Conservation (phyloP, 2,329 filamentous ascomycete genomes). For the Atkinsonella hypoxylon region DNA sequence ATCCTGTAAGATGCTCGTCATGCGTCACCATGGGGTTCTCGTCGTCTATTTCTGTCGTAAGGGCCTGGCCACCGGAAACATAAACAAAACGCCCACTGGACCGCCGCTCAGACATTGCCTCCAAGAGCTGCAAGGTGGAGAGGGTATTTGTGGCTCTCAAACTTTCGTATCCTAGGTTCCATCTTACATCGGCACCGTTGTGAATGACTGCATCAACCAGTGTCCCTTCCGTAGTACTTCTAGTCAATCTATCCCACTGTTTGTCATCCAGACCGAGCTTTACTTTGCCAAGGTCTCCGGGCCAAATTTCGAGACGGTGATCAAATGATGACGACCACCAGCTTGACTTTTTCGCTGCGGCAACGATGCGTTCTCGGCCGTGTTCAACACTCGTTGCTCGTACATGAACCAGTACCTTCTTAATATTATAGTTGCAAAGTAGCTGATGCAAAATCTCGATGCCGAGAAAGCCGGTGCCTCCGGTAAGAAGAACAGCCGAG, state of each 20-base stretch:
- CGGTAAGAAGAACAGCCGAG: constrained; percentile 72
- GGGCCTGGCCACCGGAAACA: constrained; percentile 15
- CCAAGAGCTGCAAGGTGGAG: constrained; percentile 12
- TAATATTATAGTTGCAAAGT: constrained; percentile 36
- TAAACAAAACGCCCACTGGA: constrained; percentile 12
- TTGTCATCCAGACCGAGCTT: constrained; percentile 4
- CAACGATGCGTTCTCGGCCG: constrained; percentile 49
- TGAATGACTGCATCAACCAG: constrained; percentile 60
- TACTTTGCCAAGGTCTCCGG: constrained; percentile 6
- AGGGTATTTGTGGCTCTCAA: constrained; percentile 62
- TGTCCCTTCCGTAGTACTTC: constrained; percentile 13
- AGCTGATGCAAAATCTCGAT: constrained; percentile 65
- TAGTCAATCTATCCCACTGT: constrained; percentile 46
- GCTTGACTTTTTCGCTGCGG: constrained; percentile 3
- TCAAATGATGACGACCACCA: constrained; percentile 7
- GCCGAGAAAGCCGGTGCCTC: constrained; percentile 65
- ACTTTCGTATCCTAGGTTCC: constrained; percentile 65
- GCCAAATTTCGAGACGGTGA: constrained; percentile 9
- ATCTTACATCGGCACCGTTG: constrained; percentile 73
- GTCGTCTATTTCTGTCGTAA: not conserved
- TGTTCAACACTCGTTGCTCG: constrained; percentile 49
- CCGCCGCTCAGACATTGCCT: constrained; percentile 7
- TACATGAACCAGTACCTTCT: constrained; percentile 54
- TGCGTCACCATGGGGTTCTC: not conserved
- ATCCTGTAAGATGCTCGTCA: not conserved